These are phyloP conservation scores for Populus euphratica DNA, from an alignment of 345 rosid genomes.

Conservation along the genomic window DNA sequence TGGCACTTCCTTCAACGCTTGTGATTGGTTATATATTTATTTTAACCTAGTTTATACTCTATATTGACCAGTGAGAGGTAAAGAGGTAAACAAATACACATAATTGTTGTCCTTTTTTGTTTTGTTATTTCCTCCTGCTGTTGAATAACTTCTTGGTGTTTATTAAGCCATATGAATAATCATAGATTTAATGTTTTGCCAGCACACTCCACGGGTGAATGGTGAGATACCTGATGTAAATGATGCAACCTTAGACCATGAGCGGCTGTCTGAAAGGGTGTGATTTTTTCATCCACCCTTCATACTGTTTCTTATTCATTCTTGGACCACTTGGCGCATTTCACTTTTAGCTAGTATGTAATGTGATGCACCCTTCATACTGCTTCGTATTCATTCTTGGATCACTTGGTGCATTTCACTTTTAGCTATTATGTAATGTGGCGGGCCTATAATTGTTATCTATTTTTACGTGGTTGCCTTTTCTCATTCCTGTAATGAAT, in stretches of 20 bases:
- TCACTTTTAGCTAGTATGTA: background rate
- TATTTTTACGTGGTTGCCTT: background rate
- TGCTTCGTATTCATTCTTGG: background rate
- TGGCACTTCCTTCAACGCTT: background rate
- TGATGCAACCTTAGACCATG: slow-evolving; percentile 89
- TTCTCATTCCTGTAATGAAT: background rate
- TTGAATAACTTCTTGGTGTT: background rate
- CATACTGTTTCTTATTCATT: slow-evolving; percentile 9
- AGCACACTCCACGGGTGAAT: slow-evolving; percentile 90
- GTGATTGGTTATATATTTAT: background rate
- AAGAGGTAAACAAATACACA: background rate
- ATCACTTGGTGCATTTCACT: background rate
- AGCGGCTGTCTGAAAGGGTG: slow-evolving; percentile 84
- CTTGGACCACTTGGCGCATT: background rate
- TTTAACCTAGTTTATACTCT: background rate
- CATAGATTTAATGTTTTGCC: slow-evolving; percentile 34
- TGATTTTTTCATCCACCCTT: slow-evolving; percentile 12
- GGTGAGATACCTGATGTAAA: slow-evolving; percentile 70
- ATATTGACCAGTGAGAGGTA: background rate
- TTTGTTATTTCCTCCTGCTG: background rate
- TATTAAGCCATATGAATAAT: background rate
- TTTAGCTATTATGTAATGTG: background rate
- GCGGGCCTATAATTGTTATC: background rate
- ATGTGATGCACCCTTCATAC: background rate
- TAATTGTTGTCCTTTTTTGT: background rate